Conservation (phyloP, 768 basidiomycete genomes). For the Wakefieldia striispora region DNA sequence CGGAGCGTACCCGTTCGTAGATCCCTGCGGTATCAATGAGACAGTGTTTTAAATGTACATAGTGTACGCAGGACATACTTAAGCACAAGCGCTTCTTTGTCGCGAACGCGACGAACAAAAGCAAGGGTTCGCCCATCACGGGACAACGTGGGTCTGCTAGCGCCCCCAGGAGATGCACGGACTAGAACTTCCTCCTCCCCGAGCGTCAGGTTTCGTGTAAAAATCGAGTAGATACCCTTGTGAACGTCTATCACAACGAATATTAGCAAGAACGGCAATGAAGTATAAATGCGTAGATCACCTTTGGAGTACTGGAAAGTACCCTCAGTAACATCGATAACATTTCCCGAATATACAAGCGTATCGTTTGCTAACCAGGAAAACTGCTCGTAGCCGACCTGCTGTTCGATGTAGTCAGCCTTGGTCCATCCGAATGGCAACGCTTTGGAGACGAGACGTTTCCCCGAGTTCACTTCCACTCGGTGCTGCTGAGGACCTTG, state of each 20-base stretch:
- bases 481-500: constrained; percentile 14
- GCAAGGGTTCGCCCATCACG: constrained; percentile 67
- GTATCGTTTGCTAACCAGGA: constrained; percentile 58
- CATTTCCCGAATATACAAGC: constrained; percentile 67
- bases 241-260: constrained; percentile 52
- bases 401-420: constrained; percentile 61
- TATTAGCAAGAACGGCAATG: background rate
- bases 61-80: constrained; percentile 43
- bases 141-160: constrained; percentile 68
- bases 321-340: constrained; percentile 41
- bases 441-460: constrained; percentile 51
- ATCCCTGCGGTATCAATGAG: constrained; percentile 44
- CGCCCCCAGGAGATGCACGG: constrained; percentile 62
- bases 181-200: constrained; percentile 52
- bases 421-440: constrained; percentile 62
- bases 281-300: constrained; percentile 16
- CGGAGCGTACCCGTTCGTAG: constrained; percentile 62
- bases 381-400: constrained; percentile 72
- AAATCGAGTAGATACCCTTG: constrained; percentile 68
- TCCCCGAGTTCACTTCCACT: constrained; percentile 44
- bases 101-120: constrained; percentile 70
- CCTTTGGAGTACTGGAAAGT: constrained; percentile 66
- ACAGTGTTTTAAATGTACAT: background rate
- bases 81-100: constrained; percentile 69
- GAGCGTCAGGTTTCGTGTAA: constrained; percentile 61